These are phyloP conservation scores for Lentinula lateritia DNA, from an alignment of 768 basidiomycete genomes.

Conservation along the genomic window DNA sequence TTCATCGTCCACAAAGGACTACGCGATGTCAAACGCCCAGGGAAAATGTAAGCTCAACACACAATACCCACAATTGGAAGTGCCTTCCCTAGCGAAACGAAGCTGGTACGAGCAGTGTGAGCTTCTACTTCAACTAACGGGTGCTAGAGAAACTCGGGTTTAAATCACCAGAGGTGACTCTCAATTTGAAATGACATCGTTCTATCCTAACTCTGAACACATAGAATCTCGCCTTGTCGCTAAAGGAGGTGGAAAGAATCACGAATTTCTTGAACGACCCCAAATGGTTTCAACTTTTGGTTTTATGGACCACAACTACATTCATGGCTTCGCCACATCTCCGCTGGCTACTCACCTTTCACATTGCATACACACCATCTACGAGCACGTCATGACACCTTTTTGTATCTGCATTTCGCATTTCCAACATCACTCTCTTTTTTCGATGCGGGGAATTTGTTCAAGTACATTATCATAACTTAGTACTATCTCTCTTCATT, in stretches of 20 bases:
- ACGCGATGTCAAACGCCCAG: not conserved
- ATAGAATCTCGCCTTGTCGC: not conserved
- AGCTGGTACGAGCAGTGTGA: conserved; percentile 5
- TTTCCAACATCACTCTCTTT: not conserved
- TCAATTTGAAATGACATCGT: not conserved
- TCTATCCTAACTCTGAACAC: not conserved
- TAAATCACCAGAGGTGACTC: not conserved
- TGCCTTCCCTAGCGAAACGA: not conserved
- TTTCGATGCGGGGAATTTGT: not conserved
- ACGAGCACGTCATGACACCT: not conserved
- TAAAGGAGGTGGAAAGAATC: no score
- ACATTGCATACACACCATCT: not conserved
- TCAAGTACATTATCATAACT: not conserved
- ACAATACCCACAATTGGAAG: not conserved
- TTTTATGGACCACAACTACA: no score
- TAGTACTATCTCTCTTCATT: not conserved
- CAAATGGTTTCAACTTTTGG: no score
- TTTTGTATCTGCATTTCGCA: not conserved
- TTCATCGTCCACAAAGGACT: not conserved
- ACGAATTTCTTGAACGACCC: no score
- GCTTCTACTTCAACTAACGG: not conserved
- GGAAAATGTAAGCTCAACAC: not conserved
- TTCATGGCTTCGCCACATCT: no score
- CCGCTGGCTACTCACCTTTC: no score
- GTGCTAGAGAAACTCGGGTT: not conserved